These are phyloP conservation scores for Mucor indicus DNA, from an alignment of 371 early-diverging fungal species.

Conservation along the genomic window DNA sequence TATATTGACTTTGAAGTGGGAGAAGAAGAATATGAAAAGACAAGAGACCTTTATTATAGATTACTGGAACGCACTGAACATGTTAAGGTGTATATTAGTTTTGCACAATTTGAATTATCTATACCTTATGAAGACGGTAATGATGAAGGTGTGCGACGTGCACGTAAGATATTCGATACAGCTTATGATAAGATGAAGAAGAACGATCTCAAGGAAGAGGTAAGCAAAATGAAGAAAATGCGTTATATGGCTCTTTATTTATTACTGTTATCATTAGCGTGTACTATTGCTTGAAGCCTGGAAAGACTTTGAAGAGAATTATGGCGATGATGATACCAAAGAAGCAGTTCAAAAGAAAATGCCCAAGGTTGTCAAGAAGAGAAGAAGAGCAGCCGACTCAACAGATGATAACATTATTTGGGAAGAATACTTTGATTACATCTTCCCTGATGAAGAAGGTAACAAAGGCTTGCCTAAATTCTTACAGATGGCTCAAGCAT, in stretches of 20 bases:
- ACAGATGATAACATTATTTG: conserved; percentile 63
- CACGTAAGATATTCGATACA: conserved; percentile 74
- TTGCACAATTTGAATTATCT: conserved; percentile 84
- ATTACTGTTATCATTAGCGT: conserved; percentile 54
- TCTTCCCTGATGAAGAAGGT: conserved; percentile 91
- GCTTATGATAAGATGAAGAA: conserved; percentile 73
- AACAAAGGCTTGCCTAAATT: conserved; percentile 85
- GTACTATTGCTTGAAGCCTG: conserved; percentile 89
- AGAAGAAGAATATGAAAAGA: conserved; percentile 76
- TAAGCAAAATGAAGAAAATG: conserved; percentile 7
- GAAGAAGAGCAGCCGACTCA: conserved; percentile 62
- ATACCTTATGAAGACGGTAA: conserved; percentile 52
- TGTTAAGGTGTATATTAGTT: conserved; percentile 97
- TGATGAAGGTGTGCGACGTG: conserved; percentile 42
- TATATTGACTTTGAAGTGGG: conserved; percentile 94
- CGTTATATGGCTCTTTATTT: too few species aligned
- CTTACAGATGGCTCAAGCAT: conserved; percentile 87
- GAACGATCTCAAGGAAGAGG: conserved; percentile 70
- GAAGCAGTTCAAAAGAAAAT: conserved; percentile 65
- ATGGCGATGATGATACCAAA: conserved; percentile 57
- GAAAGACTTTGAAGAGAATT: conserved; percentile 82
- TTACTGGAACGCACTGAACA: conserved; percentile 86
- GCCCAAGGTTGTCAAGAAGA: conserved; percentile 91
- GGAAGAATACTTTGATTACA: conserved; percentile 98
- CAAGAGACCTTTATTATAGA: conserved; percentile 80